Evolutionary conservation across 441 rosid species (phyloP).

Genomic region (Erysimum cheiri): DNA sequence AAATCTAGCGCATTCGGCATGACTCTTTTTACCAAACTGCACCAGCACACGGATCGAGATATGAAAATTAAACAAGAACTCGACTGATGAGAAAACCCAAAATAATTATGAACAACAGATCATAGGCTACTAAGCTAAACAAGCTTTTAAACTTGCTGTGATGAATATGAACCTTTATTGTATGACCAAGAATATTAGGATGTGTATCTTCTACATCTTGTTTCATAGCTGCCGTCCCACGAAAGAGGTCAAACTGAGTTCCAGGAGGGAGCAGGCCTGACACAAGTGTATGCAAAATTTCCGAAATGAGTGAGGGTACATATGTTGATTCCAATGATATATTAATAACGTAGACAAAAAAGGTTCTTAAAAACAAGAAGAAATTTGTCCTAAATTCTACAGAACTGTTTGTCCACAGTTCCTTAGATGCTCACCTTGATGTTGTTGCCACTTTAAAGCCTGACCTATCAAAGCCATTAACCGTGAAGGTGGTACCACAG

Average conservation of each 20-base stretch:
- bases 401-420: slow-evolving; percentile 22
- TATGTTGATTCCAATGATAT: slow-evolving; percentile 7
- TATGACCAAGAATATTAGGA: slow-evolving; percentile 82
- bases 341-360: neutral
- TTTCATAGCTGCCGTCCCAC: slow-evolving; percentile 99
- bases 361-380: neutral
- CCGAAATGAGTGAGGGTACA: slow-evolving; percentile 18
- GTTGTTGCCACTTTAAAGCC: slow-evolving; percentile 99
- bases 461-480: slow-evolving; percentile 98
- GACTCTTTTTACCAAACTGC: slow-evolving; percentile 95
- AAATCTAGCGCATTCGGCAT: slow-evolving; percentile 86
- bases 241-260: slow-evolving; percentile 97
- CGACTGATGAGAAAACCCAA: slow-evolving; percentile 8
- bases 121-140: slow-evolving; percentile 3
- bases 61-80: slow-evolving; percentile 15
- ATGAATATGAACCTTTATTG: slow-evolving; percentile 76
- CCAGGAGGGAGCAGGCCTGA: slow-evolving; percentile 98
- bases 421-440: slow-evolving; percentile 72
- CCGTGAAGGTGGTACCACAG: slow-evolving; percentile 97
- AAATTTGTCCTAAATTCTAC: slow-evolving; percentile 5
- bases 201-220: slow-evolving; percentile 97
- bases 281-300: slow-evolving; percentile 28
- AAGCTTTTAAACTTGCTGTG: slow-evolving; percentile 17
- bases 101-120: slow-evolving; percentile 4
- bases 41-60: slow-evolving; percentile 32